Evolutionary conservation across 495 filamentous ascomycete species (phyloP), one percentile per base, ranked within the genome.

Genomic region (Rhypophila decipiens): DNA sequence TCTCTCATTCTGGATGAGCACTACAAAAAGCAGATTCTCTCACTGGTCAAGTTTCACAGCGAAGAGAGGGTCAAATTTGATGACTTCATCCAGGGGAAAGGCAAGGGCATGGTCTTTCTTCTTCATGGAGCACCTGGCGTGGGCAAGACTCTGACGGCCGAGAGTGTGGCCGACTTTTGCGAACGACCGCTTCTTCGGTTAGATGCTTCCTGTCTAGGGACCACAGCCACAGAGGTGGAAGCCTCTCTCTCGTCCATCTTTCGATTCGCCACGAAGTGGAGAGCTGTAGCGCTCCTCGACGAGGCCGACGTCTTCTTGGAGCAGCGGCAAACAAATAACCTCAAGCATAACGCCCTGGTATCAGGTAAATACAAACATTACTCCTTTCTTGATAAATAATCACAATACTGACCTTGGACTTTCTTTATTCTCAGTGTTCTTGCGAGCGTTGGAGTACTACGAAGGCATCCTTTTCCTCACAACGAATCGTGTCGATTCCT

Each of bases 371-470:
- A n/a, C n/a, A n/a, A n/a, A n/a, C n/a, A n/a, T n/a, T n/a, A n/a
- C n/a, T n/a, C n/a, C n/a, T n/a, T n/a, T n/a, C n/a, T n/a, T n/a
- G n/a, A n/a, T n/a, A n/a, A n/a, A n/a, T n/a, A n/a, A n/a, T n/a
- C n/a, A n/a, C n/a, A n/a, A n/a, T n/a, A n/a, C n/a, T n/a, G n/a
- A n/a, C n/a, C n/a, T n/a, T n/a, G n/a, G n/a, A n/a, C n/a, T n/a
- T n/a, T n/a, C n/a, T n/a, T n/a, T n/a, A n/a, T n/a, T 17, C 19
- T 7, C 21, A 50, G 59, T 51, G 5, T 83, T 84, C 50, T 61
- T 83, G 0, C 66, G 81, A 2, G 63, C 67, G 0, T 62, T 84
- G 0, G 81, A 83, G 43, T 83, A 79, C 53, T 85, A 82, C 47
- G 47, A 65, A 80, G n/a, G n/a, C n/a, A n/a, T n/a, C n/a, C n/a